These are phyloP conservation scores for Salix udensis DNA, from an alignment of 345 rosid genomes.

Conservation along the genomic window DNA sequence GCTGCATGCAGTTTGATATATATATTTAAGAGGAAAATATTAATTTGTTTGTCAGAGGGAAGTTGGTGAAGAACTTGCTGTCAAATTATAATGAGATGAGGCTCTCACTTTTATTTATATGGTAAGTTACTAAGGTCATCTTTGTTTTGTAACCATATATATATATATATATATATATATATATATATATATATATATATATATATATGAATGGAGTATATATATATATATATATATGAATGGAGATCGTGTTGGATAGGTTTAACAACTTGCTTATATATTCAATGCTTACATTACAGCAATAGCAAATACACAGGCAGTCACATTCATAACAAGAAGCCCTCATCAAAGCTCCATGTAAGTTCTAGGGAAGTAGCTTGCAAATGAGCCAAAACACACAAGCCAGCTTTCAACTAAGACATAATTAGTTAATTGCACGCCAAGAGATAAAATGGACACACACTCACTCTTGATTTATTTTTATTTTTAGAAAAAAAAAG, in stretches of 20 bases:
- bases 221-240: background rate
- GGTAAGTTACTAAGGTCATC: background rate
- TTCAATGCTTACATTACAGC: too few relatives aligned
- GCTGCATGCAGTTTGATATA: constrained; percentile 7
- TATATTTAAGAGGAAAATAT: background rate
- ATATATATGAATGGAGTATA: background rate
- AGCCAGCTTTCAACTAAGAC: background rate
- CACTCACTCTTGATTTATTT: background rate
- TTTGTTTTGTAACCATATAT: background rate
- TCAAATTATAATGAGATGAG: constrained; percentile 1
- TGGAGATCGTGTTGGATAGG: background rate
- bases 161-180: background rate
- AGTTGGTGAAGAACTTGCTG: constrained; percentile 15
- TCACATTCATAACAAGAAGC: too few relatives aligned
- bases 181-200: background rate
- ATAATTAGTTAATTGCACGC: background rate
- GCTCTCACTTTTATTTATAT: background rate
- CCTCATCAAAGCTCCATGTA: background rate
- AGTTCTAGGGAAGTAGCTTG: background rate
- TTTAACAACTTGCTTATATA: background rate
- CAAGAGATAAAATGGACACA: background rate
- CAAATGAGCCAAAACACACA: background rate
- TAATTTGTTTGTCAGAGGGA: constrained; percentile 3
- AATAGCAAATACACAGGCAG: too few relatives aligned
- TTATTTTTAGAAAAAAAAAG: background rate